Conservation (phyloP, 1,139 yeast species). For the Pichia sorboxylosa region DNA sequence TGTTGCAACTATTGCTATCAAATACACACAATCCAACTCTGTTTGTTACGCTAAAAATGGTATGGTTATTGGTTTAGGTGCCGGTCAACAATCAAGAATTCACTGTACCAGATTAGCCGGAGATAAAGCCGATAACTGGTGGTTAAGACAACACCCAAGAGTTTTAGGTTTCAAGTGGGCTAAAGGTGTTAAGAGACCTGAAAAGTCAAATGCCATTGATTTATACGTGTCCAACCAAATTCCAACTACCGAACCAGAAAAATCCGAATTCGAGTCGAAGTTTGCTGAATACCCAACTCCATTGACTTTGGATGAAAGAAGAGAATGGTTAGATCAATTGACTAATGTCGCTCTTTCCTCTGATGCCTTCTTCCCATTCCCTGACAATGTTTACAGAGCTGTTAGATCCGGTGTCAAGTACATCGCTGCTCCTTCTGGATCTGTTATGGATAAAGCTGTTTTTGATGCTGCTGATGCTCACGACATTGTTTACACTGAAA, state of each 20-base stretch:
- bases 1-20: conserved; percentile 92
- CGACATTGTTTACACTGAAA: conserved; percentile 81
- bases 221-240: conserved; percentile 83
- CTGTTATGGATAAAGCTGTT: conserved; percentile 96
- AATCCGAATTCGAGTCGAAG: conserved; percentile 81
- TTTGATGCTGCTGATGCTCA: conserved; percentile 89
- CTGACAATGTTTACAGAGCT: conserved; percentile 96
- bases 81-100: conserved; percentile 98
- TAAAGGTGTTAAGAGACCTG: conserved; percentile 96
- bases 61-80: conserved; percentile 97
- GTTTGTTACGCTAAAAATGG: conserved; percentile 98
- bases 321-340: conserved; percentile 74
- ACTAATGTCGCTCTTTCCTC: conserved; percentile 83
- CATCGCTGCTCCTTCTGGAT: conserved; percentile 94
- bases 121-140: conserved; percentile 98
- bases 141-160: conserved; percentile 97
- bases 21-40: conserved; percentile 95
- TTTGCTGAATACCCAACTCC: conserved; percentile 78
- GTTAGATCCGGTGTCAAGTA: conserved; percentile 91
- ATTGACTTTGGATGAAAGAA: conserved; percentile 70
- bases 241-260: conserved; percentile 87
- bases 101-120: conserved; percentile 99
- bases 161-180: conserved; percentile 94
- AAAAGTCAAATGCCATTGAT: conserved; percentile 95
- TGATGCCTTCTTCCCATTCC: conserved; percentile 99